phyloP scores from a whole-genome alignment of 306 rosid genomes.

The Oemleria cerasiformis region DNA sequence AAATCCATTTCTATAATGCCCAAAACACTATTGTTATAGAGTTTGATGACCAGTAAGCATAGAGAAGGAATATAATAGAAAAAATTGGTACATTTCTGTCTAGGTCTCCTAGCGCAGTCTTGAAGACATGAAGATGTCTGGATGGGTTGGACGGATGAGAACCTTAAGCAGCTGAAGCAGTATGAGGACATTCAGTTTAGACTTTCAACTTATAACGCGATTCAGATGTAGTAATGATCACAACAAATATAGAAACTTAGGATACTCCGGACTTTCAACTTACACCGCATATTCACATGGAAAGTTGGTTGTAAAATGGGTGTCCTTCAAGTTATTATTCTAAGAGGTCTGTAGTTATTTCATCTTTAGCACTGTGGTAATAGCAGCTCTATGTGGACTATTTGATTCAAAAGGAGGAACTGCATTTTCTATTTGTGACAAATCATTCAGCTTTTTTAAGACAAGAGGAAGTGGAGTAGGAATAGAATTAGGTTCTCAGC shows the following conservation, averaged over 20 bases:
- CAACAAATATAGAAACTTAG: background rate
- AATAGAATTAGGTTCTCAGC: too few species aligned
- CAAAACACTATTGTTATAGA: background rate
- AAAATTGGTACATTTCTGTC: background rate
- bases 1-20: background rate
- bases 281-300: too few species aligned
- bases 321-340: too few species aligned
- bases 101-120: background rate
- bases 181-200: background rate
- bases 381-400: too few species aligned
- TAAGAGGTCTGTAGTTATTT: too few species aligned
- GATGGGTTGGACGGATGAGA: background rate
- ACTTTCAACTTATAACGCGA: background rate
- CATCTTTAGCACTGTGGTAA: too few species aligned
- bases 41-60: background rate
- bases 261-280: background rate
- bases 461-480: too few species aligned
- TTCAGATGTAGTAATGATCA: background rate
- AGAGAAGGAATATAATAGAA: background rate
- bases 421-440: too few species aligned
- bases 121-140: background rate
- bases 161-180: background rate
- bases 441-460: too few species aligned
- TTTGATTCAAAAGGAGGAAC: too few species aligned
- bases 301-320: too few species aligned